These are phyloP conservation scores for Cadophora malorum DNA, from an alignment of 2,329 filamentous ascomycete genomes.

Conservation along the genomic window DNA sequence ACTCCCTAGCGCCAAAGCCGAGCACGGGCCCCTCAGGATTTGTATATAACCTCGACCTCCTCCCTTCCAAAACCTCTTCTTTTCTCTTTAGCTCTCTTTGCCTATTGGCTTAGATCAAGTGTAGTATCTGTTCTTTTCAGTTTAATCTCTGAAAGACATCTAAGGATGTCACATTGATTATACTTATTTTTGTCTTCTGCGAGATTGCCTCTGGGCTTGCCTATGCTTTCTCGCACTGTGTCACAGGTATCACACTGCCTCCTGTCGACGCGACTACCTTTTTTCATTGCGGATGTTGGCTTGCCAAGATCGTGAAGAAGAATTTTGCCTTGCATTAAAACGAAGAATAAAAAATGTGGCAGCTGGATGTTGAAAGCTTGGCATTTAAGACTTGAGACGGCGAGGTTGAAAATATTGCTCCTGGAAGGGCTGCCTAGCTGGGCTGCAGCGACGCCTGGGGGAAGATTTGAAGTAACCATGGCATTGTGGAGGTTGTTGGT, in stretches of 20 bases:
- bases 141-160: constrained; percentile 92
- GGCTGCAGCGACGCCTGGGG: background rate
- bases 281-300: constrained; percentile 63
- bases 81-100: constrained; percentile 49
- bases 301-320: constrained; percentile 65
- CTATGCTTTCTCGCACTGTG: constrained; percentile 69
- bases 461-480: background rate
- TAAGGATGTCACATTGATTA: constrained; percentile 79
- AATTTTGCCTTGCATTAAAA: constrained; percentile 30
- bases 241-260: constrained; percentile 79
- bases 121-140: constrained; percentile 81
- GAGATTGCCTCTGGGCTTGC: constrained; percentile 73
- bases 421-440: background rate
- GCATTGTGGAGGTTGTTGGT: background rate
- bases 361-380: background rate
- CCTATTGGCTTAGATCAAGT: constrained; percentile 85
- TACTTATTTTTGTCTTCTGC: constrained; percentile 74
- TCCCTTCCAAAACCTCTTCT: constrained; percentile 5
- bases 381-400: background rate
- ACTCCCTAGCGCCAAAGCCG: constrained; percentile 1
- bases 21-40: background rate
- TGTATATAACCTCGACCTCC: constrained; percentile 15
- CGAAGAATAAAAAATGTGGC: no score
- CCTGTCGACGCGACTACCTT: constrained; percentile 70
- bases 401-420: background rate